phyloP scores from a whole-genome alignment of 768 basidiomycete genomes.

The Wakefieldia striispora region DNA sequence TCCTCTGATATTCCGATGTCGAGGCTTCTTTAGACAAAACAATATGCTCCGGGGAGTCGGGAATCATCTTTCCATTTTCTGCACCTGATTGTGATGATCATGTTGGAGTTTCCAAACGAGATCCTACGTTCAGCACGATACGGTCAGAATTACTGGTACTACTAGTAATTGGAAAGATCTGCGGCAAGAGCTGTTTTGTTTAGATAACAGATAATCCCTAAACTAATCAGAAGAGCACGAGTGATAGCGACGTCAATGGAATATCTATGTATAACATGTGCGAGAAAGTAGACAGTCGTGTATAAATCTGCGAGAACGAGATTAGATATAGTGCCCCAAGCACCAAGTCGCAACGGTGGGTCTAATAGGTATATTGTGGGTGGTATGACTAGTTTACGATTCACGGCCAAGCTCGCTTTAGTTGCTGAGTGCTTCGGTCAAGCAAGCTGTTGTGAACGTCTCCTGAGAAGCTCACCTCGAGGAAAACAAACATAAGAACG shows the following conservation, averaged over 20 bases:
- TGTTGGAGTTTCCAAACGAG: too few species aligned
- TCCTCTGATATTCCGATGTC: too few species aligned
- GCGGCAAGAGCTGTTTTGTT: neutral
- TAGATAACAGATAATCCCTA: slow-evolving; percentile 10
- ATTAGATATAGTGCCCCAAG: neutral
- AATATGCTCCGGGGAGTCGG: too few species aligned
- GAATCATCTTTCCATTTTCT: too few species aligned
- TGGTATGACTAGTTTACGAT: neutral
- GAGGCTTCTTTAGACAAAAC: too few species aligned
- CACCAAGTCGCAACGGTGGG: neutral
- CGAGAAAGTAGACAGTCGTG: neutral
- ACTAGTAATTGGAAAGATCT: slow-evolving; percentile 3
- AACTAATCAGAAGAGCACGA: neutral
- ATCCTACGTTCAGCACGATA: too few species aligned
- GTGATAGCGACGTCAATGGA: slow-evolving; percentile 3
- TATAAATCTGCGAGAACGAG: neutral
- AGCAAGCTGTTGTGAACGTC: neutral
- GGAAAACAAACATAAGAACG: slow-evolving; percentile 80
- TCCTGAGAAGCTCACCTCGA: slow-evolving; percentile 52
- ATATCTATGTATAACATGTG: slow-evolving; percentile 11
- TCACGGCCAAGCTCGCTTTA: slow-evolving; percentile 59
- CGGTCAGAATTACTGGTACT: too few species aligned
- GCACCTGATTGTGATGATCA: too few species aligned
- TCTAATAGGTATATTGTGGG: neutral
- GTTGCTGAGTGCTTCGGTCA: slow-evolving; percentile 48